Evolutionary conservation across 768 basidiomycete species (phyloP).

Genomic region (Kwoniella newhampshirensis): DNA sequence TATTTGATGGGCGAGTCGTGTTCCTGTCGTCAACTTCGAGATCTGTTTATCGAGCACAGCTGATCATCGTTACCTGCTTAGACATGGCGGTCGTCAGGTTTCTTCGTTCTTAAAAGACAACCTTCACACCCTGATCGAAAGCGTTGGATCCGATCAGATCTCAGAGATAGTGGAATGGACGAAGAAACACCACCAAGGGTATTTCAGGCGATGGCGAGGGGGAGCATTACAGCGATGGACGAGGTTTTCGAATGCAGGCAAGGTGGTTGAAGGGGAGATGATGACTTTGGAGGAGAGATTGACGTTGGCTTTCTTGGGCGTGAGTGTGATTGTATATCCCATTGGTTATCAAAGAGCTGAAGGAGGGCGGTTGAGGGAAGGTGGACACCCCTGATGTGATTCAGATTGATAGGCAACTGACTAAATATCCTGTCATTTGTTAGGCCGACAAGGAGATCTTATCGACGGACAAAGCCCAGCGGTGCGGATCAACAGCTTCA

Average conservation of each 20-base stretch:
- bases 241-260: conserved; percentile 31
- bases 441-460: conserved; percentile 76
- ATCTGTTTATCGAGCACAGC: background rate
- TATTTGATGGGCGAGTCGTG: conserved; percentile 90
- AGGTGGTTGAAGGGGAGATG: conserved; percentile 13
- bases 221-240: conserved; percentile 61
- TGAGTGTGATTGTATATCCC: conserved; percentile 51
- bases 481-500: conserved; percentile 87
- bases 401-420: no score
- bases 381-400: no score
- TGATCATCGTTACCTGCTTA: conserved; percentile 47
- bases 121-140: conserved; percentile 79
- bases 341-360: background rate
- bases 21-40: no score
- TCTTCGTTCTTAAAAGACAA: conserved; percentile 82
- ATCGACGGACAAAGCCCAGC: conserved; percentile 62
- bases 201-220: conserved; percentile 84
- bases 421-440: background rate
- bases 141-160: conserved; percentile 61
- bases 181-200: conserved; percentile 58
- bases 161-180: conserved; percentile 58
- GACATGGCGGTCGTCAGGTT: conserved; percentile 88
- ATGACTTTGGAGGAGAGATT: conserved; percentile 81
- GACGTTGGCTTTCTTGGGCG: conserved; percentile 83
- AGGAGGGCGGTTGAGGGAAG: background rate